phyloP scores from a whole-genome alignment of 257 asterid species.

The Agastache rugosa region DNA sequence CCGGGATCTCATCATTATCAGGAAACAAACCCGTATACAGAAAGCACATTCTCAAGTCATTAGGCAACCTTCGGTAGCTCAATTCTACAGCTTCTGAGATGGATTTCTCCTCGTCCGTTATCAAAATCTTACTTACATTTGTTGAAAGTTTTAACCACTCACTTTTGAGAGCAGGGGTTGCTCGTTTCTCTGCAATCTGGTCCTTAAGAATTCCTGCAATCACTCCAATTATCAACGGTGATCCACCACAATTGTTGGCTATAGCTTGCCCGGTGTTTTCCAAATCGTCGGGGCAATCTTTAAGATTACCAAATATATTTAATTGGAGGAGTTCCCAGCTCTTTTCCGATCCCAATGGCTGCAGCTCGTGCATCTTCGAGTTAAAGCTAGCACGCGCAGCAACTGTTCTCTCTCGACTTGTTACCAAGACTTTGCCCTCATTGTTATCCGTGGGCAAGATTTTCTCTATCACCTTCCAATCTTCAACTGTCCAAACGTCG shows the following conservation, averaged over 20 bases:
- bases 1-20: not conserved
- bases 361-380: not conserved
- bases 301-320: not conserved
- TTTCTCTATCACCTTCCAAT: constrained; percentile 22
- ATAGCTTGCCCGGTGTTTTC: not conserved
- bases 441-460: constrained; percentile 38
- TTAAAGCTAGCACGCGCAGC: not conserved
- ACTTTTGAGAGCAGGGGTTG: too few relatives aligned
- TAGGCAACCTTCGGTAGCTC: not conserved
- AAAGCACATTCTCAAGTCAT: not conserved
- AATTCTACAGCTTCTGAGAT: too few relatives aligned
- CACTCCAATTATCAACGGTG: not conserved
- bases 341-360: not conserved
- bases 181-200: too few relatives aligned
- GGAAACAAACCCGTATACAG: constrained; percentile 7
- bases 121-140: too few relatives aligned
- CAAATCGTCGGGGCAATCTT: not conserved
- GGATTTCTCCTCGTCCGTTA: too few relatives aligned
- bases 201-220: too few relatives aligned
- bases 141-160: too few relatives aligned
- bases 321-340: not conserved
- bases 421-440: constrained; percentile 31
- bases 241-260: not conserved
- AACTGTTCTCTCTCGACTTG: not conserved
- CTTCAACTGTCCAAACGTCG: not conserved